Evolutionary conservation across 169 alveolate species (phyloP).

Genomic region (Perkinsus chesapeaki): DNA sequence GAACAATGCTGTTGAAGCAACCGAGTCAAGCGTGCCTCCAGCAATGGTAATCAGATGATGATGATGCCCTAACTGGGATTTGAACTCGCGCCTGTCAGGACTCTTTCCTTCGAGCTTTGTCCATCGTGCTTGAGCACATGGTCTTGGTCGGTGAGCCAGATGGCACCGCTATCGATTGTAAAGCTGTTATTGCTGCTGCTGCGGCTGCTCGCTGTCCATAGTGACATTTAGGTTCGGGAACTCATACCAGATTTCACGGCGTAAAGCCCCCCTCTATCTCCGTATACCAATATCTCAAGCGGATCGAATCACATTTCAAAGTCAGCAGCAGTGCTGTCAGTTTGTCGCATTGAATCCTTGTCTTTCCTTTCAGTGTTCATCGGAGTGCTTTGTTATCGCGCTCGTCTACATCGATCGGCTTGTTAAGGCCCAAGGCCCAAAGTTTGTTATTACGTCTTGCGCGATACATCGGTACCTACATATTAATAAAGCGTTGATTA

Average conservation of each 20-base stretch:
- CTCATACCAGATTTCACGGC: neutral
- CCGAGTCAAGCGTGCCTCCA: too few relatives aligned
- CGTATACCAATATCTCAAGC: neutral
- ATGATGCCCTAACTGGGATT: neutral
- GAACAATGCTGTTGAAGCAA: too few relatives aligned
- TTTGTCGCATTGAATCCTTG: neutral
- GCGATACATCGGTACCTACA: constrained; percentile 27
- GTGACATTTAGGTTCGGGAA: neutral
- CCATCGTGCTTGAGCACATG: neutral
- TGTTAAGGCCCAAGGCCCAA: constrained; percentile 41
- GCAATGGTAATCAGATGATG: neutral
- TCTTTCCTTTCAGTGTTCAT: constrained; percentile 41
- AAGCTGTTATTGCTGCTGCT: neutral
- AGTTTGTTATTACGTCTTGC: constrained; percentile 54
- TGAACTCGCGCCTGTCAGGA: neutral
- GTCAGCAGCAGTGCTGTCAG: neutral
- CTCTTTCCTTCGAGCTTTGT: neutral
- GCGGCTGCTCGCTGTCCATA: neutral
- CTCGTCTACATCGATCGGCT: constrained; percentile 66
- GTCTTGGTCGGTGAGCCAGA: neutral
- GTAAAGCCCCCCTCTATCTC: neutral
- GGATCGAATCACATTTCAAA: neutral
- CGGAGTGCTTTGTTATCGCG: constrained; percentile 70
- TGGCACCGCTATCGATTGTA: neutral
- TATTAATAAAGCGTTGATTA: neutral